Evolutionary conservation across 2,329 filamentous ascomycete genomes (phyloP), one percentile per base, ranked within the genome.

Genomic region (Fulvia fulva): DNA sequence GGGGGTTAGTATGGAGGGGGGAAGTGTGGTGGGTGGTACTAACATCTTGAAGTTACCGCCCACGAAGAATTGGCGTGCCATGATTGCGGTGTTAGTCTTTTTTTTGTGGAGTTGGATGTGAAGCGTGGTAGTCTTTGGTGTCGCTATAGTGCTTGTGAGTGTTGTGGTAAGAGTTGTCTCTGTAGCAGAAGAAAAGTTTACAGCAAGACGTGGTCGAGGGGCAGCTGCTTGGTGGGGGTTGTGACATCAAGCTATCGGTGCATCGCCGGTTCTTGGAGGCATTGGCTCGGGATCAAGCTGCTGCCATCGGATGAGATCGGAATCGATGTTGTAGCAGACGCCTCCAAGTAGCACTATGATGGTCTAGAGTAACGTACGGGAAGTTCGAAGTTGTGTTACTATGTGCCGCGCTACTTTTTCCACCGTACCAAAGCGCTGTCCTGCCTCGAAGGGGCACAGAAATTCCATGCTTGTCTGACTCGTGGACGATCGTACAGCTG

Each of bases 21-120:
- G 25, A 25, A 12, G 52, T 55, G 50, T 26, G 54, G 54, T 44
- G 65, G 60, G 69, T 61, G 64, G 55, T 37, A 76, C 83, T 75
- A 81, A 96, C 92, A 97, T 97, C 85, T 99, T 97, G 83, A 97
- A 97, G 88, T 99, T 99, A 58, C 69, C 68, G 63, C 71, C 71
- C 62, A 75, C 73, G 67, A 75, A 75, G 71, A 75, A 75, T 72
- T 75, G 73, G 62, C 73, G 73, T 63, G 67, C 67, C 73, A 75
- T 75, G 63, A 60, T 71, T 68, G 68, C 66, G 66, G 66, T 68
- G 45, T 50, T 41, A 45, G 28, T 11, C 11, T 14, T 4, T 51
- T 21, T 26, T 32, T 43, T 21, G 32, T 14, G 30, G 28, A 26
- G 32, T 26, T 7, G 28, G 25, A 23, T 12, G 34, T 43, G 19